Percentiles rank a stretch among this genome's conserved stretches.
phyloP scores from a whole-genome alignment of 768 basidiomycete species.

The Pholiota molesta region DNA sequence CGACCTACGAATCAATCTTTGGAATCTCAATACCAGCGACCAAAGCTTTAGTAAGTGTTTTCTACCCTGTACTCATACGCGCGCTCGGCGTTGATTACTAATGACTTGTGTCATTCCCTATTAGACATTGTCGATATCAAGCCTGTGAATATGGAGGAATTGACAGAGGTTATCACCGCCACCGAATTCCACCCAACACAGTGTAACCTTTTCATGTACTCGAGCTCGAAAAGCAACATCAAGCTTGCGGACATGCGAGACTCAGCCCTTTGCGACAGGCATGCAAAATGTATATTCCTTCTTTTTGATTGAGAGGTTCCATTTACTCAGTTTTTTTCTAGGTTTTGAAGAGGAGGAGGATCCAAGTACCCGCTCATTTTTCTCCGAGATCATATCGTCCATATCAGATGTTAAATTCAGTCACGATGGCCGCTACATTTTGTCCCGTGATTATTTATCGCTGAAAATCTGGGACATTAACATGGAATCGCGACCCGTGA shows the following conservation, averaged over 20 bases:
- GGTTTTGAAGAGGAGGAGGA: conserved; percentile 99
- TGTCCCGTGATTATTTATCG: conserved; percentile 95
- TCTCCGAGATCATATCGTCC: conserved; percentile 99
- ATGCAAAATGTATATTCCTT: conserved; percentile 84
- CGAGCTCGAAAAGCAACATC: conserved; percentile 99
- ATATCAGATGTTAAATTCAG: conserved; percentile 99
- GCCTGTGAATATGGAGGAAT: conserved; percentile 99
- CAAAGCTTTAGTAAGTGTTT: conserved; percentile 94
- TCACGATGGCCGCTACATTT: conserved; percentile 94
- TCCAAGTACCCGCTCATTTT: conserved; percentile 96
- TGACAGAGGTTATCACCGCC: conserved; percentile 99
- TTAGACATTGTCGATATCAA: conserved; percentile 99
- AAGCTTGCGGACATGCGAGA: conserved; percentile 99
- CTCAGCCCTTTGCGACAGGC: conserved; percentile 92
- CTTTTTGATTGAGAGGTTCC: conserved; percentile 12
- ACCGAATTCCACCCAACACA: conserved; percentile 98
- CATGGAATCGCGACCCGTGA: conserved; percentile 95
- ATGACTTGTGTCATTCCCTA: conserved; percentile 14
- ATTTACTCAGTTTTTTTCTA: conserved; percentile 33
- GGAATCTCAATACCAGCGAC: conserved; percentile 98
- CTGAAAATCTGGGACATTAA: conserved; percentile 99
- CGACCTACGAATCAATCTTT: conserved; percentile 94
- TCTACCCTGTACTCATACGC: conserved; percentile 4
- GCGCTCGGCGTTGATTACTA: conserved; percentile 15
- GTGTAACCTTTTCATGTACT: conserved; percentile 99